Evolutionary conservation across 495 filamentous ascomycete genomes (phyloP).

Genomic region (Lasiosphaeria miniovina): DNA sequence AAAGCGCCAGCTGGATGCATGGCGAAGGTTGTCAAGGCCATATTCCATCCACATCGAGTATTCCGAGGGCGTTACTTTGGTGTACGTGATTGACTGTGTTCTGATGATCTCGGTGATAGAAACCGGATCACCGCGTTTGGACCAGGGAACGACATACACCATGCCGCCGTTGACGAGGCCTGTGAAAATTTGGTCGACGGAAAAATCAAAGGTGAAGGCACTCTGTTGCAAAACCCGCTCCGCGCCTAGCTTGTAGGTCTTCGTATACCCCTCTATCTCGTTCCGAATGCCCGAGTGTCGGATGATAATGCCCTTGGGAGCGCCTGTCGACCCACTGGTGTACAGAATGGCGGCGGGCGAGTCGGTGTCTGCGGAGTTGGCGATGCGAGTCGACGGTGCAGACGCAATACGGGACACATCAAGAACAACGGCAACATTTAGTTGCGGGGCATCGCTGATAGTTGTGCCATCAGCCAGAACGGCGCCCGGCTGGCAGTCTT

Average conservation of each 20-base stretch:
- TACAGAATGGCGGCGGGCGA: slow-evolving; percentile 40
- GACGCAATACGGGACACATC: no score
- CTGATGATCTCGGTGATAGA: slow-evolving; percentile 23
- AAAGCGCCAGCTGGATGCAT: slow-evolving; percentile 18
- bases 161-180: slow-evolving; percentile 26
- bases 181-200: slow-evolving; percentile 25
- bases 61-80: slow-evolving; percentile 24
- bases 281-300: slow-evolving; percentile 25
- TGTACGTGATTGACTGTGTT: slow-evolving; percentile 24
- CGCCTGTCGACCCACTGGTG: slow-evolving; percentile 47
- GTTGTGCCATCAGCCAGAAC: no score
- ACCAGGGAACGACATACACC: slow-evolving; percentile 19
- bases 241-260: not conserved
- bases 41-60: slow-evolving; percentile 20
- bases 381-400: no score
- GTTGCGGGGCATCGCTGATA: no score
- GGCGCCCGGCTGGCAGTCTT: no score
- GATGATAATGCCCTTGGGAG: slow-evolving; percentile 45
- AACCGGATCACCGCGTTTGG: slow-evolving; percentile 20
- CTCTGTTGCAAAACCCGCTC: slow-evolving; percentile 34
- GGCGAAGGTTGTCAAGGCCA: not conserved
- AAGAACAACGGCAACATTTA: no score
- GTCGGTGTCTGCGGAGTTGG: no score
- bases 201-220: slow-evolving; percentile 31
- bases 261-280: slow-evolving; percentile 13